Base-by-base conservation (phyloP, 2,329 filamentous ascomycete species). In the Stemphylium lycopersici region DNA sequence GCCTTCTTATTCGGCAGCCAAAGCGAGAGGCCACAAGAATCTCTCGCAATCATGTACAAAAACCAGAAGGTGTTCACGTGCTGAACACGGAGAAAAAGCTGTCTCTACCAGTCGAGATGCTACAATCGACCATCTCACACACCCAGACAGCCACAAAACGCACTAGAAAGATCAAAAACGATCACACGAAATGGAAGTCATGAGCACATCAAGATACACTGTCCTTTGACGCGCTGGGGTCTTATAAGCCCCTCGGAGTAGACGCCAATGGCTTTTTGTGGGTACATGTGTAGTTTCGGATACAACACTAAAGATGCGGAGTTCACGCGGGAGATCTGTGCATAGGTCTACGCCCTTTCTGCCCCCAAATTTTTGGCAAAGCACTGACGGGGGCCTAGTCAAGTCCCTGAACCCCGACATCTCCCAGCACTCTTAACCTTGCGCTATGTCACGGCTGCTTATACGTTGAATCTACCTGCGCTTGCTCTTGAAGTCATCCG, bases 321-420 rank as follows among this genome's bases (percentile, higher is more conserved):
- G 33, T 32, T 39, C 15, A 34, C 41, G 46, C 47, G 47, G 41
- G 52, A 37, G 52, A 42, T 50, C 52, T 54, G 52, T 54, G 52
- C 52, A 46, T 42, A n/a, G n/a, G n/a, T n/a, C n/a, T n/a, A 22
- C 15, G 38, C 20, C 31, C 16, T 37, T 40, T 24, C 11, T 15
- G 38, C 40, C 43, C 44, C 44, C 34, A 33, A 44, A 32, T 16
- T 24, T 24, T 7, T 12, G 22, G 16, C 6, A 31, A 31, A 18
- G 29, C 13, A 36, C 22, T 11, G 37, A 41, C 41, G 31, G 47
- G 20, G 36, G 33, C 52, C 41, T 31, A 32, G 16, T 43, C 16
- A 37, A 31, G 29, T 36, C 39, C 41, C n/a, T 10, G 7, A 39
- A 10, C 33, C 39, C 24, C 36, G n/a, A 20, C 29, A n/a, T 16